Percentiles rank a stretch among this genome's conserved stretches.
phyloP scores from a whole-genome alignment of 805 yeast species.

The Candida krabiensis region DNA sequence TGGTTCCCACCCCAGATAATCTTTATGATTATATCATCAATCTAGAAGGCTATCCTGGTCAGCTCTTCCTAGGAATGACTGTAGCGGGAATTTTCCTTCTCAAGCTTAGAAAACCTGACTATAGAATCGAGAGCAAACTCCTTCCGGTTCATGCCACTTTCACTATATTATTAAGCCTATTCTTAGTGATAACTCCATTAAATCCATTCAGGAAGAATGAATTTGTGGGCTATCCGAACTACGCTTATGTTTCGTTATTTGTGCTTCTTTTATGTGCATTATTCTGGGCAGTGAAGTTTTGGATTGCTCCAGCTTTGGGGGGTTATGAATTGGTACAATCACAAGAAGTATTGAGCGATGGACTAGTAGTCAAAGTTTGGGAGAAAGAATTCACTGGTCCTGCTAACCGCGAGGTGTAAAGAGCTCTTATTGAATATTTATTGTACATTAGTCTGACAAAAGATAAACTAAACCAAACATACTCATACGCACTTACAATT shows the following conservation, averaged over 20 bases:
- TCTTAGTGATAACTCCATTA: conserved; percentile 53
- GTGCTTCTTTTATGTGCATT: conserved; percentile 43
- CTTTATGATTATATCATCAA: conserved; percentile 52
- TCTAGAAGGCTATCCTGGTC: conserved; percentile 52
- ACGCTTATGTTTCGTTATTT: conserved; percentile 45
- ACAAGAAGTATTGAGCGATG: conserved; percentile 50
- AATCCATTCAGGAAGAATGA: conserved; percentile 39
- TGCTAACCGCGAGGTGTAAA: too few relatives aligned
- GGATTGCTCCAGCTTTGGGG: conserved; percentile 42
- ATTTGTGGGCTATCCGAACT: conserved; percentile 43
- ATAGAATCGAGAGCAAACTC: conserved; percentile 53
- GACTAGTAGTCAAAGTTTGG: conserved; percentile 60
- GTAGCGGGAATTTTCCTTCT: conserved; percentile 59
- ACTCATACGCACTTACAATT: too few relatives aligned
- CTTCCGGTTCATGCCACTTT: conserved; percentile 46
- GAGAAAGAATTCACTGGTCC: conserved; percentile 30
- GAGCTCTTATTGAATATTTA: too few relatives aligned
- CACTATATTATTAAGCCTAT: conserved; percentile 45
- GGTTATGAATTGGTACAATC: conserved; percentile 46
- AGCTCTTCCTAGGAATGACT: conserved; percentile 49
- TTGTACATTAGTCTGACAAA: too few relatives aligned
- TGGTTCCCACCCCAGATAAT: conserved; percentile 47
- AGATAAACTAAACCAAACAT: too few relatives aligned
- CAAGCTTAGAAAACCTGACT: conserved; percentile 49
- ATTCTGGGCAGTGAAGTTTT: conserved; percentile 59